These are phyloP conservation scores for Agrocybe pediades DNA, from an alignment of 768 basidiomycete genomes.

Conservation along the genomic window DNA sequence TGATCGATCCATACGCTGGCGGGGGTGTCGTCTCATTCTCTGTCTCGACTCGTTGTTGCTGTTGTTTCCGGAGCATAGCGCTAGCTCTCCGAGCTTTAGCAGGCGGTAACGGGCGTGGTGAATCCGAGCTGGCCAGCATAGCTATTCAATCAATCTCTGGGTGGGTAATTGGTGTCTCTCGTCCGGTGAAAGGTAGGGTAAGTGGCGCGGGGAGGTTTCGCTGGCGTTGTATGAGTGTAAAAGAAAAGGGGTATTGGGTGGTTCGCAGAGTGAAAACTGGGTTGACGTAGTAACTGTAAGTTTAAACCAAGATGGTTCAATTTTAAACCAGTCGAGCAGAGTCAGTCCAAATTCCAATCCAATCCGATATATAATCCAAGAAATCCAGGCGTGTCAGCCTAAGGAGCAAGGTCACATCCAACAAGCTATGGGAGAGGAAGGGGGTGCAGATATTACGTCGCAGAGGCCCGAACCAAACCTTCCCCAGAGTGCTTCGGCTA, in stretches of 20 bases:
- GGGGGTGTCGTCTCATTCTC: conserved; percentile 45
- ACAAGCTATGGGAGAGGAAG: neutral
- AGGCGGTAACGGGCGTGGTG: conserved; percentile 72
- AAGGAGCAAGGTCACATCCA: neutral
- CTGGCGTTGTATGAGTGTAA: neutral
- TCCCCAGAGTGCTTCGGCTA: too few relatives aligned
- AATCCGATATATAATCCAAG: neutral
- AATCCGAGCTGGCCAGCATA: conserved; percentile 42
- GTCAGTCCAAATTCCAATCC: neutral
- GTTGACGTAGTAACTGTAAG: neutral
- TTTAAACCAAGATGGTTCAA: neutral
- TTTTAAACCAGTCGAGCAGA: conserved; percentile 8
- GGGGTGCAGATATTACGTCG: too few relatives aligned
- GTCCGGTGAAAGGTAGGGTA: neutral
- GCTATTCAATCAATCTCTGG: neutral
- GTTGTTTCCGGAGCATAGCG: conserved; percentile 18
- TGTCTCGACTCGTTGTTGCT: too few relatives aligned
- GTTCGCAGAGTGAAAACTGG: neutral
- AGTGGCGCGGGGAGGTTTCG: neutral
- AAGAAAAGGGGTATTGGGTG: conserved; percentile 1
- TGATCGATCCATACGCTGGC: conserved; percentile 53
- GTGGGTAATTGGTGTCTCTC: neutral
- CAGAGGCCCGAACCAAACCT: too few relatives aligned
- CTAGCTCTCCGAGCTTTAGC: conserved; percentile 60
- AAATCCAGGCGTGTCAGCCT: neutral